phyloP scores from a whole-genome alignment of 345 rosid species.

The Turritis glabra region DNA sequence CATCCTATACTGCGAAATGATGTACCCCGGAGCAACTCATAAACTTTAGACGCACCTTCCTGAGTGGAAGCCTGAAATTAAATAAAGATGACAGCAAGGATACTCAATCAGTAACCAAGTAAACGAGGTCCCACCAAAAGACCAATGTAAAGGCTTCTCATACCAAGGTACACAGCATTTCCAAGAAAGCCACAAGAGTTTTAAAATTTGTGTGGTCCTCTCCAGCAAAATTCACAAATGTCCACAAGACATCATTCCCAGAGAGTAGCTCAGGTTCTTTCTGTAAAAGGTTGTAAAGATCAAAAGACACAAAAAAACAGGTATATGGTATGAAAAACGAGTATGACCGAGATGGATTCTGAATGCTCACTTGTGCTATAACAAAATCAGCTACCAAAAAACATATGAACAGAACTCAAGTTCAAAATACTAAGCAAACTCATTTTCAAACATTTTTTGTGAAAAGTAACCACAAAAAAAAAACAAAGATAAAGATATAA shows the following conservation, averaged over 20 bases:
- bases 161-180: constrained; percentile 96
- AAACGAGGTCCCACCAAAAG: not conserved
- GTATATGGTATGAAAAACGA: not conserved
- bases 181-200: constrained; percentile 93
- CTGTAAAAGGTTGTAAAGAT: constrained; percentile 46
- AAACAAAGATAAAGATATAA: constrained; percentile 15
- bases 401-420: not conserved
- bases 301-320: not conserved
- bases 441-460: not conserved
- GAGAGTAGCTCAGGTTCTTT: constrained; percentile 88
- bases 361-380: constrained; percentile 2
- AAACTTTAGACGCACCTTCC: constrained; percentile 92
- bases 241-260: constrained; percentile 96
- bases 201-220: constrained; percentile 96
- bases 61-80: constrained; percentile 79
- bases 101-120: constrained; percentile 8
- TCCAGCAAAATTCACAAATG: constrained; percentile 95
- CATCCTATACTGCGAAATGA: constrained; percentile 90
- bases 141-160: constrained; percentile 33
- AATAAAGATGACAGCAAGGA: constrained; percentile 28
- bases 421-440: constrained; percentile 8
- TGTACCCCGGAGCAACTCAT: constrained; percentile 84
- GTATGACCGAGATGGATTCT: not conserved
- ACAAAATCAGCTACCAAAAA: not conserved
- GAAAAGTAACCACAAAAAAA: not conserved